Conservation (phyloP, 1,284 basidiomycete genomes). For the Singerocomus inundabilis region DNA sequence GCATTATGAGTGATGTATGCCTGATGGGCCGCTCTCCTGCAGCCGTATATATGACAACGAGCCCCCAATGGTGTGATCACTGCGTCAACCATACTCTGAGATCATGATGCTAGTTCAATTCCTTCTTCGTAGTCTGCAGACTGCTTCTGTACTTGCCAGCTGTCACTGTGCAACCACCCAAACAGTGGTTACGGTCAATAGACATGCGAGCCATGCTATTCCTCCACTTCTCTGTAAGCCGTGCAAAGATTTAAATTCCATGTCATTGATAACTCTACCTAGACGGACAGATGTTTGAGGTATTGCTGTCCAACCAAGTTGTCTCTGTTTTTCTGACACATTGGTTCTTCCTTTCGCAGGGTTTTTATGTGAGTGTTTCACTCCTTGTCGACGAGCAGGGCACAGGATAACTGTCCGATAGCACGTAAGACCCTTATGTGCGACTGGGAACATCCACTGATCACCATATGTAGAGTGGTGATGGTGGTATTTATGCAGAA, state of each 20-base stretch:
- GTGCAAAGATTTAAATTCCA: no score
- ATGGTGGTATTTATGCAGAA: constrained; percentile 57
- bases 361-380: constrained; percentile 46
- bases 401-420: neutral
- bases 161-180: no score
- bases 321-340: neutral
- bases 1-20: no score
- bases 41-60: no score
- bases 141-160: no score
- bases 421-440: constrained; percentile 4
- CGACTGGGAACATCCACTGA: constrained; percentile 1
- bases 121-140: no score
- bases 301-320: constrained; percentile 14
- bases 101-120: no score
- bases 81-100: no score
- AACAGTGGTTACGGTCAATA: constrained; percentile 44
- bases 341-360: constrained; percentile 31
- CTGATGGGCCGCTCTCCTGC: no score
- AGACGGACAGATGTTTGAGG: constrained; percentile 59
- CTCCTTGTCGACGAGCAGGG: neutral
- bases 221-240: constrained; percentile 49
- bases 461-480: constrained; percentile 44
- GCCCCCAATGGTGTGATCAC: no score
- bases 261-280: neutral
- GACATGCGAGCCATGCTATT: constrained; percentile 47